phyloP scores from a whole-genome alignment of 2,329 filamentous ascomycete species.

The Fusarium proliferatum region DNA sequence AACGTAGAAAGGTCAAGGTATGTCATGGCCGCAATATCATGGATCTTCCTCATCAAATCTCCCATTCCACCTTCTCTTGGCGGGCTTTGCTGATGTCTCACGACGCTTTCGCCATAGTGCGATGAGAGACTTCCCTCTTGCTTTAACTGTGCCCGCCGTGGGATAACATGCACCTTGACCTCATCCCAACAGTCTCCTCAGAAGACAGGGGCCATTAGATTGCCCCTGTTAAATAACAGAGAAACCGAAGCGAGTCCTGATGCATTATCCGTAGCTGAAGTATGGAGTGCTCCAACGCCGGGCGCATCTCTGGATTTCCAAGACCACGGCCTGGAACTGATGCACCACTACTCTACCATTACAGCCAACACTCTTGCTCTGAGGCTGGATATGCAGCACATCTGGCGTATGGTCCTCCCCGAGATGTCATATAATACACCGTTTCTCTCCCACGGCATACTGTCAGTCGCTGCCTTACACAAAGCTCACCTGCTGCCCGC shows the following conservation, averaged over 20 bases:
- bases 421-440: not conserved
- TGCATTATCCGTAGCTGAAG: not conserved
- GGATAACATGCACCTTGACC: not conserved
- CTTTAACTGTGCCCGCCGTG: not conserved
- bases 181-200: not conserved
- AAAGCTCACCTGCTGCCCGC: rapidly evolving
- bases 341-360: not conserved
- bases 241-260: not conserved
- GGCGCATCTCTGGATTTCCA: not conserved
- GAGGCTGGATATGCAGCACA: not conserved
- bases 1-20: not conserved
- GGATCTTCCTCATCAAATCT: no score
- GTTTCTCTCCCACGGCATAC: not conserved
- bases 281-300: not conserved
- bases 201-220: rapidly evolving
- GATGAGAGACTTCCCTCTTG: not conserved
- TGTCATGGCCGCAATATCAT: not conserved
- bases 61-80: not conserved
- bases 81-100: not conserved
- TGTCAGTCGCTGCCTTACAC: rapidly evolving
- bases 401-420: not conserved
- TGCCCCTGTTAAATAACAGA: not conserved
- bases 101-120: rapidly evolving
- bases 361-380: not conserved
- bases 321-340: not conserved